Evolutionary conservation across 768 basidiomycete genomes (phyloP).

Genomic region (Artomyces pyxidatus): DNA sequence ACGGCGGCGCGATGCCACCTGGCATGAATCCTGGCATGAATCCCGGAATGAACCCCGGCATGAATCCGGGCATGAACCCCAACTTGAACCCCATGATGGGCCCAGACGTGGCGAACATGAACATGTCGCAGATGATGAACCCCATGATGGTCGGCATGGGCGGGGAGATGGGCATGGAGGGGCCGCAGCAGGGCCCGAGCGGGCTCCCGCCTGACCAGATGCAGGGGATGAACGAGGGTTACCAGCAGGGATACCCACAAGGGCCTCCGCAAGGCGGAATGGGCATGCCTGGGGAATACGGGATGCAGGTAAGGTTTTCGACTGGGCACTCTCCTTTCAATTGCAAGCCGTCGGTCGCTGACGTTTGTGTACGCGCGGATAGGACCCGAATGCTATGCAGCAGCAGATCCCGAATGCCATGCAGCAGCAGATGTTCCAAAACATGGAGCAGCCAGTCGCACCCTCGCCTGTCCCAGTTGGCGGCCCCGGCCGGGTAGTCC

Average conservation of each 20-base stretch:
- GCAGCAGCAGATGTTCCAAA: slow-evolving; percentile 62
- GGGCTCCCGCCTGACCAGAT: slow-evolving; percentile 19
- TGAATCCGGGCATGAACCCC: slow-evolving; percentile 25
- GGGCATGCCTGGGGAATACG: slow-evolving; percentile 40
- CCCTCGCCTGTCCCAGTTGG: slow-evolving; percentile 36
- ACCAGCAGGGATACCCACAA: neutral
- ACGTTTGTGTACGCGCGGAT: neutral
- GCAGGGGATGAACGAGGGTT: slow-evolving; percentile 5
- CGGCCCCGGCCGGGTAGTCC: slow-evolving; percentile 17
- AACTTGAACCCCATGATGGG: slow-evolving; percentile 23
- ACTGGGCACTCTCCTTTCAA: too few species aligned
- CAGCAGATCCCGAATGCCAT: slow-evolving; percentile 29
- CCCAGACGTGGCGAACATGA: slow-evolving; percentile 13
- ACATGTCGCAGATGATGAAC: slow-evolving; percentile 31
- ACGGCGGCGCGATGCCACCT: slow-evolving; percentile 38
- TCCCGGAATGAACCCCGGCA: slow-evolving; percentile 35
- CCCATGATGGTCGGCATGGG: slow-evolving; percentile 79
- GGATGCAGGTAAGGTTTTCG: slow-evolving; percentile 78
- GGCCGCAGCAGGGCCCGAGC: slow-evolving; percentile 11
- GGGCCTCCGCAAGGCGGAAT: slow-evolving; percentile 9
- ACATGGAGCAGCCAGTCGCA: slow-evolving; percentile 47
- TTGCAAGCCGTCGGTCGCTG: slow-evolving; percentile 18
- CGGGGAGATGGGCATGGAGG: slow-evolving; percentile 53
- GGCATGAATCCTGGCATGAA: slow-evolving; percentile 27
- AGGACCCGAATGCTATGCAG: neutral